These are phyloP conservation scores for Scalesia atractyloides DNA, from an alignment of 129 eudicot genomes.

Conservation along the genomic window DNA sequence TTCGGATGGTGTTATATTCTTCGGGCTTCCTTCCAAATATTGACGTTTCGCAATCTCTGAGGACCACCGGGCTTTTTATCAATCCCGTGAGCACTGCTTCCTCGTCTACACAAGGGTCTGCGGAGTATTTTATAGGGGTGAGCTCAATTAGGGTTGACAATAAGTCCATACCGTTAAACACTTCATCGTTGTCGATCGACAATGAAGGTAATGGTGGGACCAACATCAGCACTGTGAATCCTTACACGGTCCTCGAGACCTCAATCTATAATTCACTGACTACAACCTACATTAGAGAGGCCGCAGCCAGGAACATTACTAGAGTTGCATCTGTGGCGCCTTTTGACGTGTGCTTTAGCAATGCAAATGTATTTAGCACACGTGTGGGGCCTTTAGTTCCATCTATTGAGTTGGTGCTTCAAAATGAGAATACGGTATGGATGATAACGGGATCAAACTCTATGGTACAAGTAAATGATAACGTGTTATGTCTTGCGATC, in stretches of 20 bases:
- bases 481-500: slow-evolving; percentile 54
- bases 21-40: slow-evolving; percentile 51
- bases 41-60: slow-evolving; percentile 36
- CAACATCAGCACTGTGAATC: slow-evolving; percentile 62
- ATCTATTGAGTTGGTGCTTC: slow-evolving; percentile 48
- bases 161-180: slow-evolving; percentile 42
- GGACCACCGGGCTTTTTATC: slow-evolving; percentile 38
- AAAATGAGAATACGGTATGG: slow-evolving; percentile 42
- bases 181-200: slow-evolving; percentile 44
- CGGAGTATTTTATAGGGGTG: slow-evolving; percentile 62
- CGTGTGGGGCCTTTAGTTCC: slow-evolving; percentile 58
- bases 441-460: slow-evolving; percentile 58
- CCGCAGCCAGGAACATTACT: slow-evolving; percentile 37
- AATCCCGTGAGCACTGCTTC: slow-evolving; percentile 54
- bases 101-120: slow-evolving; percentile 26
- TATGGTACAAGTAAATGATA: slow-evolving; percentile 52
- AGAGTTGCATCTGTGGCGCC: slow-evolving; percentile 48
- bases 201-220: slow-evolving; percentile 62
- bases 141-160: slow-evolving; percentile 46
- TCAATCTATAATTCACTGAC: slow-evolving; percentile 47
- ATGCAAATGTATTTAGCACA: slow-evolving; percentile 33
- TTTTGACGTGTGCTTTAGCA: slow-evolving; percentile 47
- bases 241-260: slow-evolving; percentile 56
- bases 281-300: slow-evolving; percentile 34
- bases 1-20: slow-evolving; percentile 45